Conservation (phyloP, 352 stramenopile genomes). For the Phytophthora sansomeana region DNA sequence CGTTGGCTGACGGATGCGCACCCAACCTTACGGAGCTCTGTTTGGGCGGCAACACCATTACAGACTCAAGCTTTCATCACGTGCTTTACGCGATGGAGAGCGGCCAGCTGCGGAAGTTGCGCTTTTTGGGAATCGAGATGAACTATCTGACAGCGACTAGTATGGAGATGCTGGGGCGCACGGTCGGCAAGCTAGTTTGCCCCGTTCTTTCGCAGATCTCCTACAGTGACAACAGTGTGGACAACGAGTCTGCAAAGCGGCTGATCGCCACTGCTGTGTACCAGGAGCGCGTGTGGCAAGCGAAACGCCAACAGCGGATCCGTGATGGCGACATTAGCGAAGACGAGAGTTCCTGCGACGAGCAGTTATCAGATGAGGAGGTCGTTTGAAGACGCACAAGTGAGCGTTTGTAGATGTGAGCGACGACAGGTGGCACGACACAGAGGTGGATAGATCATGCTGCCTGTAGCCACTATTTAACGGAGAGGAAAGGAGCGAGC, state of each 20-base stretch:
- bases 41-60: slow-evolving; percentile 85
- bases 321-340: slow-evolving; percentile 39
- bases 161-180: slow-evolving; percentile 89
- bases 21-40: slow-evolving; percentile 77
- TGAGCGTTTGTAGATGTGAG: slow-evolving; percentile 35
- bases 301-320: slow-evolving; percentile 60
- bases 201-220: slow-evolving; percentile 87
- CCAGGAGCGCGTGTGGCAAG: slow-evolving; percentile 74
- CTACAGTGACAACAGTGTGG: slow-evolving; percentile 87
- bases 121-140: slow-evolving; percentile 87
- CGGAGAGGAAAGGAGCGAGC: slow-evolving; percentile 13
- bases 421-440: slow-evolving; percentile 3
- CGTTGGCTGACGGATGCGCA: slow-evolving; percentile 74
- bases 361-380: slow-evolving; percentile 53
- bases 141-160: slow-evolving; percentile 86
- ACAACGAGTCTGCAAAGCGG: slow-evolving; percentile 78
- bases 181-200: slow-evolving; percentile 82
- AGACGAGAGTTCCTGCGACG: slow-evolving; percentile 48
- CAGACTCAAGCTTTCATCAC: slow-evolving; percentile 86
- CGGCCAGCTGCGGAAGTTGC: slow-evolving; percentile 58
- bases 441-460: slow-evolving; percentile 9
- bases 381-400: slow-evolving; percentile 25
- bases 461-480: slow-evolving; percentile 42
- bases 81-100: slow-evolving; percentile 87
- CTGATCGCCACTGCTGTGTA: slow-evolving; percentile 81